Evolutionary conservation across 164 flowering plant genomes (phyloP).

Genomic region (Umbellularia californica): DNA sequence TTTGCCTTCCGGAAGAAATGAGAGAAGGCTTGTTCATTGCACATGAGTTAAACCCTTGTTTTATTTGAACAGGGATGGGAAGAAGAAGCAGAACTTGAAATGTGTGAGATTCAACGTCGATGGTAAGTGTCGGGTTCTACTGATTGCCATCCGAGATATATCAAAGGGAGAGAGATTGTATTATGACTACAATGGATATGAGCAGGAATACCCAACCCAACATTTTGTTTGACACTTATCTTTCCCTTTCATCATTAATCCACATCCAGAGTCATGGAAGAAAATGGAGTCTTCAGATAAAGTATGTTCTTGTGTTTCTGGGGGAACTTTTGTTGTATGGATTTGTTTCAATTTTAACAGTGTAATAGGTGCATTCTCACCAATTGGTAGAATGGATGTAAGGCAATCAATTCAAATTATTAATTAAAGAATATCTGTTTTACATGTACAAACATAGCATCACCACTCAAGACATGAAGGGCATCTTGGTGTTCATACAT

Average conservation of each 20-base stretch:
- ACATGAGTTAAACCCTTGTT: neutral
- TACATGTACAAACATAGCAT: no score
- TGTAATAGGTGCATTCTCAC: conserved; percentile 1
- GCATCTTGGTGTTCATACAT: neutral
- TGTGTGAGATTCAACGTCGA: conserved; percentile 73
- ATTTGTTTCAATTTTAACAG: neutral
- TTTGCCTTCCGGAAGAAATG: neutral
- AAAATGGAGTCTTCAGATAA: neutral
- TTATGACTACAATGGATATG: conserved; percentile 85
- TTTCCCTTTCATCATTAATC: conserved; percentile 1
- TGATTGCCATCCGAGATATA: conserved; percentile 82
- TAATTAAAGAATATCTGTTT: no score
- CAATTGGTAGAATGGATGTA: no score
- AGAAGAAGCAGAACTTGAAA: conserved; percentile 85
- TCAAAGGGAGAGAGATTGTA: conserved; percentile 81
- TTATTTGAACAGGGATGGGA: conserved; percentile 62
- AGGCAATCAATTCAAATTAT: no score
- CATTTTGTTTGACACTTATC: conserved; percentile 52
- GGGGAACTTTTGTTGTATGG: neutral
- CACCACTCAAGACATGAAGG: no score
- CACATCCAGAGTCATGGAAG: neutral
- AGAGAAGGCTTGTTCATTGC: neutral
- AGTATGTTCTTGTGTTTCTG: neutral
- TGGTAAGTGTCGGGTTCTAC: conserved; percentile 73
- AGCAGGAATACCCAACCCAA: conserved; percentile 87